phyloP scores from a whole-genome alignment of 2,329 filamentous ascomycete species.

The Pyrenophora tritici-repentis region DNA sequence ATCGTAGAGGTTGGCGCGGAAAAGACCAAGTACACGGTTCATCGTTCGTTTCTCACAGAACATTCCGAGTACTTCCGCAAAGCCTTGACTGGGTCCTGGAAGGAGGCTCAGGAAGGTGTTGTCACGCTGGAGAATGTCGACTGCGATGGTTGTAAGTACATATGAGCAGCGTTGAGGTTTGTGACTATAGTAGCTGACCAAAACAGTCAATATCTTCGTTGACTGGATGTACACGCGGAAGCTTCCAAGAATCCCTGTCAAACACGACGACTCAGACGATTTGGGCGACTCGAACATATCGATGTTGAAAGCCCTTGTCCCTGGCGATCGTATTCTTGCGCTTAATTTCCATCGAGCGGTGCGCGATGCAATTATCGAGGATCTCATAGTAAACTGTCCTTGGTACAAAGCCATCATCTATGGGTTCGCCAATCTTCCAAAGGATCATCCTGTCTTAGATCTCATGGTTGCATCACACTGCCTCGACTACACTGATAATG shows the following conservation, averaged over 20 bases:
- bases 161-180: no score
- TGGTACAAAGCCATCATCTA: no score
- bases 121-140: conserved; percentile 20
- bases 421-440: conserved; percentile 12
- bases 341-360: not conserved
- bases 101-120: conserved; percentile 14
- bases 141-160: conserved; percentile 2
- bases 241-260: no score
- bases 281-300: no score
- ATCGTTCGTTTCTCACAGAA: conserved; percentile 15
- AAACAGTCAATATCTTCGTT: no score
- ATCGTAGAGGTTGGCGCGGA: conserved; percentile 8
- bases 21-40: conserved; percentile 10
- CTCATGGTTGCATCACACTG: conserved; percentile 17
- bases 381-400: no score
- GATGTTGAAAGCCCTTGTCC: conserved; percentile 1
- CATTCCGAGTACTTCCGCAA: conserved; percentile 26
- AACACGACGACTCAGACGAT: no score
- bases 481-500: rapidly evolving
- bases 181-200: no score
- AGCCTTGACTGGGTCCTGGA: conserved; percentile 17
- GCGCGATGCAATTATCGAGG: not conserved
- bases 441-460: conserved; percentile 4
- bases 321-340: conserved; percentile 10
- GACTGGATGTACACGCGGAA: conserved; percentile 20